These are phyloP conservation scores for Claviceps fusiformis DNA, from an alignment of 2,329 filamentous ascomycete species.

Conservation along the genomic window DNA sequence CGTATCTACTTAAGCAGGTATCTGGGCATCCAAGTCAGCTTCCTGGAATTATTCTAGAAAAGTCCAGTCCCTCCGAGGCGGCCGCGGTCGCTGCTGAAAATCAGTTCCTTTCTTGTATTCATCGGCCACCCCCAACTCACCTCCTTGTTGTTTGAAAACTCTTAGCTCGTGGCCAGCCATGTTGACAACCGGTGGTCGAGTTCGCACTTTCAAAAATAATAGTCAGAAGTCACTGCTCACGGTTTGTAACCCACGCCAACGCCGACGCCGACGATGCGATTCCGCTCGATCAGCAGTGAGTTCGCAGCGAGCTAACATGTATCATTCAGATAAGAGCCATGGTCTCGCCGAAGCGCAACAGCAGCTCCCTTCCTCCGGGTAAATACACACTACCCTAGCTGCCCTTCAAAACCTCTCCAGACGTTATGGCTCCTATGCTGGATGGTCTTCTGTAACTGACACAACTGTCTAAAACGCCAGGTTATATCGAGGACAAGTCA, in stretches of 20 bases:
- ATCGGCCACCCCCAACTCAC: not conserved
- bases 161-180: constrained; percentile 15
- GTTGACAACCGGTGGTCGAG: constrained; percentile 21
- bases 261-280: not conserved
- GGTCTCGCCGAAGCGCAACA: constrained; percentile 40
- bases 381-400: not conserved
- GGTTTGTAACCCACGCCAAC: not conserved
- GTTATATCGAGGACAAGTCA: constrained; percentile 65
- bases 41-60: not conserved
- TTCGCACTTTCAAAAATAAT: constrained; percentile 20
- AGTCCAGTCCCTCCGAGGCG: no score
- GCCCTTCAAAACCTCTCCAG: not conserved
- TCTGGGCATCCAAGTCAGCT: not conserved
- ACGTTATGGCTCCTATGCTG: not conserved
- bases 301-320: not conserved
- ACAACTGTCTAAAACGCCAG: constrained; percentile 26
- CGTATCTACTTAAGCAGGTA: not conserved
- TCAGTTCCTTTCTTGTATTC: not conserved
- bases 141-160: not conserved
- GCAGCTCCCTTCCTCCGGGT: constrained; percentile 44
- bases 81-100: constrained; percentile 1
- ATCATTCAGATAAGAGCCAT: constrained; percentile 24
- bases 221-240: constrained; percentile 14
- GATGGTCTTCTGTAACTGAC: not conserved
- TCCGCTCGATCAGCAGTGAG: not conserved